Evolutionary conservation across 805 yeast species (phyloP).

Genomic region (Cyberlindnera mycetangii): DNA sequence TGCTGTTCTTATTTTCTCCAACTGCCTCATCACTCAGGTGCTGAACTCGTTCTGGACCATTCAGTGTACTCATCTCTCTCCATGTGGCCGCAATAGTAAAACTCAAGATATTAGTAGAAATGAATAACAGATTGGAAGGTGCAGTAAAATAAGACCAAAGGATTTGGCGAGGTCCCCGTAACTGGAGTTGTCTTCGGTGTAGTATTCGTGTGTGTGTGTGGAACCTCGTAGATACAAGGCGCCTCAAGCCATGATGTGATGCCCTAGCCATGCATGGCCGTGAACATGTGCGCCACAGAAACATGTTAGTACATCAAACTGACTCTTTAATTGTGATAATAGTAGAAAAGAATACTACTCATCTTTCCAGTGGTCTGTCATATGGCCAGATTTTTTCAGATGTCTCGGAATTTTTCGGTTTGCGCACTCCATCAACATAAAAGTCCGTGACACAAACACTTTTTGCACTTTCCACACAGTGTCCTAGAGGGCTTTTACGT

Average conservation of each 20-base stretch:
- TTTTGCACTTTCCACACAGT: not conserved
- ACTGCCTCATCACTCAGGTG: not conserved
- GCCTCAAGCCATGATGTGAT: not conserved
- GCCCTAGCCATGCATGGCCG: not conserved
- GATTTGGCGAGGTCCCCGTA: constrained; percentile 9
- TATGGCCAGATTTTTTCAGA: not conserved
- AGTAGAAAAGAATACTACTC: no score
- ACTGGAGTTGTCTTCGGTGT: constrained; percentile 5
- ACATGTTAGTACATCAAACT: not conserved
- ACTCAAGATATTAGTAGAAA: constrained; percentile 35
- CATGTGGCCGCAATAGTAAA: constrained; percentile 34
- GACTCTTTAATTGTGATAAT: not conserved
- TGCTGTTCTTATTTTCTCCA: not conserved
- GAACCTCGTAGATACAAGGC: not conserved
- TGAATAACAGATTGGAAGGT: constrained; percentile 36
- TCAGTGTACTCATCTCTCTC: constrained; percentile 28
- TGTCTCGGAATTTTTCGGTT: not conserved
- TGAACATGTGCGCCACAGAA: not conserved
- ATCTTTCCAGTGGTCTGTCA: not conserved
- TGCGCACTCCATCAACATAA: constrained; percentile 2
- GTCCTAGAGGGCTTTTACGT: no score
- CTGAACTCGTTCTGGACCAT: not conserved
- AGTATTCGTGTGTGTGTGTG: not conserved
- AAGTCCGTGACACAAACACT: not conserved
- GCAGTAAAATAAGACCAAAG: constrained; percentile 39